A percentile compares a stretch with the other conserved stretches of the same genome.
These are phyloP conservation scores for Termitomyces sp. DNA, from an alignment of 768 basidiomycete genomes.

Conservation along the genomic window DNA sequence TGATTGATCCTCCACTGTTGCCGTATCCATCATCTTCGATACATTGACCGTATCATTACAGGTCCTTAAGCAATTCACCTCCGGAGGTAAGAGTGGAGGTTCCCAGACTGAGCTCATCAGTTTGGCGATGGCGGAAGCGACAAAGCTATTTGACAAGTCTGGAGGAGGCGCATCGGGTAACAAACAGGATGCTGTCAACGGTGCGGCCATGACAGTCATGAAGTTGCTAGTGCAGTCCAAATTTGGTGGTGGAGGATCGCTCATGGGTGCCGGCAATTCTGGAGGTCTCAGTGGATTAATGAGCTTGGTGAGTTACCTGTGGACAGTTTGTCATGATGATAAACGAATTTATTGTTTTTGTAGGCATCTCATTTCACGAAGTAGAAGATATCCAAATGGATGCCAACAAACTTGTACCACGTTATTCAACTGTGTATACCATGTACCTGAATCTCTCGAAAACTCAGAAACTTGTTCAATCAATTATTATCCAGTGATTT, in stretches of 20 bases:
- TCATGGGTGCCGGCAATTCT: constrained; percentile 60
- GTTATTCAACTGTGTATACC: not conserved
- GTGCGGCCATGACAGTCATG: constrained; percentile 83
- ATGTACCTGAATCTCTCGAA: not conserved
- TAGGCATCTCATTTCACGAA: constrained; percentile 27
- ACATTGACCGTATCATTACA: not conserved
- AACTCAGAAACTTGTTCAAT: not conserved
- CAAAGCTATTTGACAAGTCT: constrained; percentile 69
- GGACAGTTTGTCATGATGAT: not conserved
- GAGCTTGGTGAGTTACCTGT: constrained; percentile 47
- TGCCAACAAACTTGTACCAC: not conserved
- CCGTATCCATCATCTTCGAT: not conserved
- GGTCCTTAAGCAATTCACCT: constrained; percentile 65
- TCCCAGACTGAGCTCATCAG: constrained; percentile 70
- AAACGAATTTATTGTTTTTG: not conserved
- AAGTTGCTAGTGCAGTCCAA: constrained; percentile 76
- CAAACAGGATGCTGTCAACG: constrained; percentile 83
- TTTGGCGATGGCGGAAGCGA: constrained; percentile 81
- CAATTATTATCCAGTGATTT: not conserved
- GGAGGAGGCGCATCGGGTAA: constrained; percentile 61
- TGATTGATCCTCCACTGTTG: constrained; percentile 18
- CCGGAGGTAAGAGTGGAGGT: constrained; percentile 37
- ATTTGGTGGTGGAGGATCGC: constrained; percentile 32
- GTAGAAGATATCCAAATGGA: not conserved
- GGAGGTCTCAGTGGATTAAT: constrained; percentile 64